A percentile compares a stretch with the other conserved stretches of the same genome.
Evolutionary conservation across 208 protist species (phyloP).

Genomic region (Trypanosoma scelopori): DNA sequence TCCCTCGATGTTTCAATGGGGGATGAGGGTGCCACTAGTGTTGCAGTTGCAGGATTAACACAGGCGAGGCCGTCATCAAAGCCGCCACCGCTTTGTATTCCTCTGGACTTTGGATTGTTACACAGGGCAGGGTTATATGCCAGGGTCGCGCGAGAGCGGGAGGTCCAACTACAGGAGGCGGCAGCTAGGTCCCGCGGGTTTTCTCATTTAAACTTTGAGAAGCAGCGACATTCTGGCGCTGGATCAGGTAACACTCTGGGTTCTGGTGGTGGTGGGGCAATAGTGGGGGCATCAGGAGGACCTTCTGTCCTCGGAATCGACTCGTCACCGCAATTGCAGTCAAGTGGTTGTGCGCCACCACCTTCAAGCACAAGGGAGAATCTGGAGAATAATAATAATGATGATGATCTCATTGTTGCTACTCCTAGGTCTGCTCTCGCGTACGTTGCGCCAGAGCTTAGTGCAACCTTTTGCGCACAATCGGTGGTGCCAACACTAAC

Average conservation of each 20-base stretch:
- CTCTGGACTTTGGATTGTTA: slow-evolving; percentile 21
- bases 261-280: not conserved
- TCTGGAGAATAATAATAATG: not conserved
- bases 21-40: not conserved
- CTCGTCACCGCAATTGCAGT: not conserved
- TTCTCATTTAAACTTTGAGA: slow-evolving; percentile 11
- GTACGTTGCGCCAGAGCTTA: slow-evolving; percentile 28
- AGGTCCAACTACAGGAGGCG: slow-evolving; percentile 21
- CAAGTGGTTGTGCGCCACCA: not conserved
- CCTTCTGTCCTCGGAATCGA: not conserved
- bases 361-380: not conserved
- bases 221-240: not conserved
- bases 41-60: not conserved
- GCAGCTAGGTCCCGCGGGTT: slow-evolving; percentile 15
- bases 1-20: not conserved
- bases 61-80: not conserved
- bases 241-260: not conserved
- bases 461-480: slow-evolving; percentile 10
- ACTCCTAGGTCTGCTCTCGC: slow-evolving; percentile 21
- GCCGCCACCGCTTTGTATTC: slow-evolving; percentile 21
- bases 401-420: slow-evolving; percentile 17
- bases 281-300: not conserved
- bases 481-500: slow-evolving; percentile 20
- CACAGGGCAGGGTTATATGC: slow-evolving; percentile 20
- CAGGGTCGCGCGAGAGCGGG: slow-evolving; percentile 23